Conservation (phyloP, 495 filamentous ascomycete species). For the Xylaria scruposa region DNA sequence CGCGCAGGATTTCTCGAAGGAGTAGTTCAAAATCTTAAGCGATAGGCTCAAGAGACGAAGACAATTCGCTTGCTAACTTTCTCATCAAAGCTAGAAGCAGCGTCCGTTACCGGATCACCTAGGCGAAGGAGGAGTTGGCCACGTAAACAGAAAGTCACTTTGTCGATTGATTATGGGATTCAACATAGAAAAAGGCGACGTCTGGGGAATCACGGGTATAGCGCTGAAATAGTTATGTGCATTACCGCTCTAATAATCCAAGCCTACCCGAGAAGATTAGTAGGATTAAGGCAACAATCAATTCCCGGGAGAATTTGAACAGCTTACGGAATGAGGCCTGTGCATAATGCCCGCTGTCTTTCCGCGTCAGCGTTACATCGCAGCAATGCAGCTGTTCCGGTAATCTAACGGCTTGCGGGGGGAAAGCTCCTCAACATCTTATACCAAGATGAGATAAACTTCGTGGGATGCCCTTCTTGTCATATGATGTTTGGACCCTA, state of each 20-base stretch:
- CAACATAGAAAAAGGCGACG: too few relatives aligned
- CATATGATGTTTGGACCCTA: not conserved
- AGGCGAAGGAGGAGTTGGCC: not conserved
- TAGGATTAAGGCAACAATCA: not conserved
- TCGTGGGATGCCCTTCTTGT: not conserved
- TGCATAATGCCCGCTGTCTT: not conserved
- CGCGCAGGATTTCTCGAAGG: not conserved
- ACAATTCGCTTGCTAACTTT: not conserved
- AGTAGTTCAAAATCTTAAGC: not conserved
- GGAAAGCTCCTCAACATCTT: too few relatives aligned
- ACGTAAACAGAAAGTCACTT: not conserved
- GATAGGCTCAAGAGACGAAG: not conserved
- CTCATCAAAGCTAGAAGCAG: not conserved
- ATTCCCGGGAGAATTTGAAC: not conserved
- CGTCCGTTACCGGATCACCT: not conserved
- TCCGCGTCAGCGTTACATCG: constrained; percentile 4
- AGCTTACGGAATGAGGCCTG: not conserved
- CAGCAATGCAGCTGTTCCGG: not conserved
- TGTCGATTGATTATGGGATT: not conserved
- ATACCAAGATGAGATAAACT: not conserved
- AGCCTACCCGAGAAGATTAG: not conserved
- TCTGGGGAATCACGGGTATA: too few relatives aligned
- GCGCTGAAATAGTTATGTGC: not conserved
- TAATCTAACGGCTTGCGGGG: too few relatives aligned
- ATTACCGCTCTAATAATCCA: not conserved